Evolutionary conservation across 805 yeast genomes (phyloP), one percentile per base, ranked within the genome.

Genomic region (Metschnikowia lunata): DNA sequence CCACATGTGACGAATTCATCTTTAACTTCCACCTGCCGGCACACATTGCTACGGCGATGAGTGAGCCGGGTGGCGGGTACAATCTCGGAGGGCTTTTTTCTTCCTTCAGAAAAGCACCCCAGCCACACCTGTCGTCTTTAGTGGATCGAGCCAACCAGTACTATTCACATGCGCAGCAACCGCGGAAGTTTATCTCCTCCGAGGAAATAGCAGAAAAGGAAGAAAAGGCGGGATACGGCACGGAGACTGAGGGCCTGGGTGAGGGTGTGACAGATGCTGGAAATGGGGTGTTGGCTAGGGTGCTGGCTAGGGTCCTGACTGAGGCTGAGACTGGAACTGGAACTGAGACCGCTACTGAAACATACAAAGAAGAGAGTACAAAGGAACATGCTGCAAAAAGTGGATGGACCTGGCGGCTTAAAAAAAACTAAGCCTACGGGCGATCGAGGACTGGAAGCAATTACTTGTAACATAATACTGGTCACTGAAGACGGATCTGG

Each of bases 1-100:
- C 57, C 11, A 61, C 63, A 42, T 64, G 74, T 29, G 75, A 71
- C 48, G 76, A 71, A 45, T 70, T 71, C 47, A 61, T 71, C 11
- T 71, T 71, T 58, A 71, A 71, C 47, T 71, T 71, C 49, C 57
- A 66, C 14, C 66, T 62, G 34, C 75, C 76, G 5, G 50, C 63
- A 33, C 76, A 71, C 49, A 48, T 69, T 13, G 67, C 66, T 6
- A 54, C 52, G 11, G 59, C 49, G 11, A 49, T 61, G 41, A 26
- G 32, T 37, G 37, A 45, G 28, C 26, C 51, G 34, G 42, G 47
- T 39, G 7, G 36, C 32, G 41, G 34, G 30, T 50, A 46, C 43
- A 50, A 57, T 32, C 42, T 59, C 8, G 36, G 48, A 8, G 51
- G 49, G 8, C 23, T 51, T 12, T 38, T 54, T 8, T 35, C 48